These are phyloP conservation scores for Gnomoniopsis smithogilvyi DNA, from an alignment of 2,329 filamentous ascomycete species.

Conservation along the genomic window DNA sequence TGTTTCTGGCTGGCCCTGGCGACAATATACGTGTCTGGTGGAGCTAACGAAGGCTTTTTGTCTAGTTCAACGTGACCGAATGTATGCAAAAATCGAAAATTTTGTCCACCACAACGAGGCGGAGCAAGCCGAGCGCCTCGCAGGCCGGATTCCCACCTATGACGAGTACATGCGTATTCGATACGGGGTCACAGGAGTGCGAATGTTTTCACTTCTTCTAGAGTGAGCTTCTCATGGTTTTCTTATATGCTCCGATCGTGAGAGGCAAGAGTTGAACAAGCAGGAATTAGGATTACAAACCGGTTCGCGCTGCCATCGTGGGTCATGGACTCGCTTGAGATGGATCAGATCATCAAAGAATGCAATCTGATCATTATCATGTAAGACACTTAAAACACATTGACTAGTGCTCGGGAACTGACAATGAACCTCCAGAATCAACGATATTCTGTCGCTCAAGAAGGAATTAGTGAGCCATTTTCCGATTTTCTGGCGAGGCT, in stretches of 20 bases:
- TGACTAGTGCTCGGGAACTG: background rate
- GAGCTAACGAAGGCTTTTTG: background rate
- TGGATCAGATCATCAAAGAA: constrained; percentile 18
- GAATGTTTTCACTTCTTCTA: constrained; percentile 19
- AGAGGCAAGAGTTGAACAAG: background rate
- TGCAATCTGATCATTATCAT: constrained; percentile 21
- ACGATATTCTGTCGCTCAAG: constrained; percentile 23
- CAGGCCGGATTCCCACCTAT: constrained; percentile 16
- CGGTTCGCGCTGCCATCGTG: constrained; percentile 13
- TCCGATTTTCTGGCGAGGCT: background rate
- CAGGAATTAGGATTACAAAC: constrained; percentile 12
- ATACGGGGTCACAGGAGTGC: constrained; percentile 20
- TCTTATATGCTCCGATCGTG: background rate
- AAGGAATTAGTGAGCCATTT: constrained; percentile 21
- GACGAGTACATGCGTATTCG: constrained; percentile 20
- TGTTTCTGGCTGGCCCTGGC: background rate
- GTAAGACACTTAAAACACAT: background rate
- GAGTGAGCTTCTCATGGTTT: constrained; percentile 13
- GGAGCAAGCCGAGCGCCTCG: constrained; percentile 20
- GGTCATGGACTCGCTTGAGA: constrained; percentile 20
- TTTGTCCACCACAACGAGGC: constrained; percentile 18
- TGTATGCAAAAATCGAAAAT: constrained; percentile 18
- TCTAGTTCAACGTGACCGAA: constrained; percentile 14
- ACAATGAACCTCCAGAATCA: constrained; percentile 10
- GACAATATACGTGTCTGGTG: no score